A percentile compares a stretch with the other conserved stretches of the same genome.
phyloP scores from a whole-genome alignment of 169 alveolate genomes.

The Perkinsus chesapeaki region DNA sequence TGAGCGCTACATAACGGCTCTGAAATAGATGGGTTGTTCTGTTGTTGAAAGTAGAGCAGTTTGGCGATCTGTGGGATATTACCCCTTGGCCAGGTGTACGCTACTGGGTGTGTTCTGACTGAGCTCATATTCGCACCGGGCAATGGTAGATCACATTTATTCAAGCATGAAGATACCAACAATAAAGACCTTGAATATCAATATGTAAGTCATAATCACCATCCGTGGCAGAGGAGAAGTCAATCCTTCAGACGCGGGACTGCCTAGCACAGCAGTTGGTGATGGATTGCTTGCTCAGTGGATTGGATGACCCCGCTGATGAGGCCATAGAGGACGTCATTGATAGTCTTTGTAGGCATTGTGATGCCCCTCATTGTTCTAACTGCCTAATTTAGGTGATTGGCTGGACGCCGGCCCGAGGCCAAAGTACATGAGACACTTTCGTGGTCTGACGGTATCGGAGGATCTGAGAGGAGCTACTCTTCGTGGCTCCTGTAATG shows the following conservation, averaged over 20 bases:
- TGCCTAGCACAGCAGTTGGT: not conserved
- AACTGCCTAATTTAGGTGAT: not conserved
- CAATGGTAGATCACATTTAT: not conserved
- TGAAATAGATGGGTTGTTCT: too few relatives aligned
- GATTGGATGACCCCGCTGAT: not conserved
- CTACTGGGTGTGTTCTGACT: not conserved
- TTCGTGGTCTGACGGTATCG: not conserved
- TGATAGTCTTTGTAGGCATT: not conserved
- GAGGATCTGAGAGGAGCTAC: not conserved
- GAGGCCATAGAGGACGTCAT: not conserved
- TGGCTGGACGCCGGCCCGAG: not conserved
- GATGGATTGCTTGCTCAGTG: not conserved
- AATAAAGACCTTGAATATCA: not conserved
- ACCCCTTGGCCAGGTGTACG: not conserved
- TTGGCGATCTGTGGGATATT: not conserved
- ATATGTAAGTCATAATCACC: not conserved
- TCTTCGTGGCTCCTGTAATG: not conserved
- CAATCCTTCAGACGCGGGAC: not conserved
- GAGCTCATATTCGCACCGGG: not conserved
- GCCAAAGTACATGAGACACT: not conserved
- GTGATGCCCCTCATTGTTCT: not conserved
- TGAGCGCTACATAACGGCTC: too few relatives aligned
- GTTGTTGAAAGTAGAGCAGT: not conserved
- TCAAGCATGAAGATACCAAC: not conserved
- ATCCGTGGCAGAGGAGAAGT: not conserved